Base-by-base conservation (phyloP, 2,329 filamentous ascomycete species). In the Colletotrichum eremochloae region DNA sequence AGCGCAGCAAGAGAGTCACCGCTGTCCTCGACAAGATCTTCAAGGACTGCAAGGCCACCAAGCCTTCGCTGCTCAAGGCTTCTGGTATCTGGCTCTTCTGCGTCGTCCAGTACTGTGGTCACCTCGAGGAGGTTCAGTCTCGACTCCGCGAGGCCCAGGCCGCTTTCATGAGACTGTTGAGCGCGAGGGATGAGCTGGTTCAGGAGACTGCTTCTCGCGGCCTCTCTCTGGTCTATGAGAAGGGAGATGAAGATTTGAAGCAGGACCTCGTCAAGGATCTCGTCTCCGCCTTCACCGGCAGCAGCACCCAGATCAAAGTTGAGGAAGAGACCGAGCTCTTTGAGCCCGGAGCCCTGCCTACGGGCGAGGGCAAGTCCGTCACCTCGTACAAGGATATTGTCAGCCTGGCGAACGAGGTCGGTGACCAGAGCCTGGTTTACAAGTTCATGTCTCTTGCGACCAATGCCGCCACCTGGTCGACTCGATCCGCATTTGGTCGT, bases 321-420 rank as follows among this genome's bases (percentile, higher is more conserved):
- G 93, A 94, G 36, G 90, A 93, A 50, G 94, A 98, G 64, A 99
- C 96, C 0, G 93, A 98, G 80, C 86, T 99, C 0, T 98, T 98
- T 76, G 96, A 98, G 71, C 93, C 94, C 1, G 96, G 96, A 7
- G 94, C 94, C 2, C 82, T 98, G 15, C 95, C 95, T 0, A 98
- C 95, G 0, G 94, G 95, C 4, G 94, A 97, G 75, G 95, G 95
- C 9, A 94, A 89, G 75, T 95, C 95, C 0, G 90, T 98, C 67
- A 98, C 94, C 0, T 98, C 96, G 0, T 99, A 99, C 84, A 97
- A 97, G 80, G 96, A 99, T 78, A 98, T 99, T 75, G 93, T 99
- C 81, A 96, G 88, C 76, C 86, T 99, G 60, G 96, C 96, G n/a
- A 94, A 96, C 55, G 96, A 99, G 82, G 95, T 98, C 44, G 96